Base-by-base conservation (phyloP, 345 rosid species). In the Nephelium lappaceum region DNA sequence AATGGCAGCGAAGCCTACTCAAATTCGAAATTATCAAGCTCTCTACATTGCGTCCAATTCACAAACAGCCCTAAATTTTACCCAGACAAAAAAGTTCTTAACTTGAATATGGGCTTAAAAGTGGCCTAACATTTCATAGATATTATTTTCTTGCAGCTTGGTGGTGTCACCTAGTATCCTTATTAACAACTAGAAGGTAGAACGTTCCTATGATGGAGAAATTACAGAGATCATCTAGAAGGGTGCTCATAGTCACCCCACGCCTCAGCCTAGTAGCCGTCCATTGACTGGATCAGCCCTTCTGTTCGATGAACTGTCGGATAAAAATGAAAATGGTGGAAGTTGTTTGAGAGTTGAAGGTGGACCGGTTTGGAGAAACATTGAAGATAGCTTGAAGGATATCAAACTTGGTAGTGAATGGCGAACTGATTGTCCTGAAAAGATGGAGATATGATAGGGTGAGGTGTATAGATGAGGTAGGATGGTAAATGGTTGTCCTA, bases 181-280 rank as follows among this genome's bases (percentile, higher is more conserved):
- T 31, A 31, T 31, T 31, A 31, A 4, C 3, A 31, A 31, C 36
- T 31, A 31, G 36, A 4, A 31, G 3, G 36, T 31, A 43, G 47
- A 45, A 81, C 83, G 90, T 64, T 88, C 90, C 25, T 84, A 83
- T 67, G 92, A 89, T 74, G 89, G 92, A 12, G 91, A 88, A 66
- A 87, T 91, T 78, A 89, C 90, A 18, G 91, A 90, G 83, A 91
- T 91, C 77, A 89, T 91, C 79, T 91, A 91, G 64, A 87, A 85
- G 84, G 88, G 90, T 75, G 84, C 83, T 51, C 92, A 89, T 76
- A 89, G 85, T 78, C 94, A 89, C 58, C 87, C 87, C 41, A 81
- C 83, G 72, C 90, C 92, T 70, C 91, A 85, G 78, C 87, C 88
- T 80, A 71, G 47, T 72, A 83, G 87, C 23, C 81, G 88, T 63